Percentiles rank a stretch among this genome's conserved stretches.
Conservation (phyloP, 805 yeast genomes). For the Yamadazyma endophytica region DNA sequence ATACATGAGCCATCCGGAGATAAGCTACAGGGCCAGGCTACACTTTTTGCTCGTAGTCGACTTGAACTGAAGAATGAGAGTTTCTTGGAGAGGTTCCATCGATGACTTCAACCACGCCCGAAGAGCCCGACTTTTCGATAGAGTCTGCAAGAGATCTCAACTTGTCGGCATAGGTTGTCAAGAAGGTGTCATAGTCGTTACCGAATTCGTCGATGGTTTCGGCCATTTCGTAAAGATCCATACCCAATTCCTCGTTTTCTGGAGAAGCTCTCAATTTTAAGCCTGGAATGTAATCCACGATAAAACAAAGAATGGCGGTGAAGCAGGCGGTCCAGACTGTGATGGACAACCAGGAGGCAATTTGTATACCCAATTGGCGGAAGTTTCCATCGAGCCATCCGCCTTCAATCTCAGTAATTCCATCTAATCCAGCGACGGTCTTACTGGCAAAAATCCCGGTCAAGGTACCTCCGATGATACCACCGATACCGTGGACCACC, state of each 20-base stretch:
- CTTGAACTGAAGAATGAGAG: conserved; percentile 10
- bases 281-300: conserved; percentile 51
- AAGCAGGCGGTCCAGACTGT: conserved; percentile 42
- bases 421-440: conserved; percentile 41
- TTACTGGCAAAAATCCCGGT: conserved; percentile 44
- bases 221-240: conserved; percentile 49
- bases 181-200: conserved; percentile 26
- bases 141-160: conserved; percentile 15
- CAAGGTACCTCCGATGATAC: conserved; percentile 39
- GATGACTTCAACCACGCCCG: conserved; percentile 13
- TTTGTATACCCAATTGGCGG: conserved; percentile 43
- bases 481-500: conserved; percentile 47
- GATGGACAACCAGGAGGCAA: conserved; percentile 40
- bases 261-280: conserved; percentile 39
- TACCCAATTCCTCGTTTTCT: conserved; percentile 49
- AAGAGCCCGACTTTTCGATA: conserved; percentile 8
- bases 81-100: conserved; percentile 13
- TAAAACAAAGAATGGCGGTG: conserved; percentile 40
- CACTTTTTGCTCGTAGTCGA: conserved; percentile 9
- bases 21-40: no score
- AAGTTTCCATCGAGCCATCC: conserved; percentile 47
- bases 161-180: conserved; percentile 16
- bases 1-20: no score
- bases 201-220: conserved; percentile 40
- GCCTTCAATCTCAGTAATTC: conserved; percentile 39